Base-by-base conservation (phyloP, 2,329 filamentous ascomycete species). In the Phoma sp. region DNA sequence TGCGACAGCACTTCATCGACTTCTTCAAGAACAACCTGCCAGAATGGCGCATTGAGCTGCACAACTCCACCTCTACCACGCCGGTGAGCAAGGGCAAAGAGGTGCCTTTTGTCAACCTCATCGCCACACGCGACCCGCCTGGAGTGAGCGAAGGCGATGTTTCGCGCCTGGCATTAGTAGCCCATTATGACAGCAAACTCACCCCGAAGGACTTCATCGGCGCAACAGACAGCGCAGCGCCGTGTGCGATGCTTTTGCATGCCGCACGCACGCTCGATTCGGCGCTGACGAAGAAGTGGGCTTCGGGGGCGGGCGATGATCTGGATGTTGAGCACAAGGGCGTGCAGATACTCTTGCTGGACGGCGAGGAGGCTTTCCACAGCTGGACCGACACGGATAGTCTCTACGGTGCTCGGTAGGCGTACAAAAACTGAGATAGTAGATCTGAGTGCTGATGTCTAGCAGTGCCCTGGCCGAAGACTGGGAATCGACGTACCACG, bases 201-300 rank as follows among this genome's bases (percentile, higher is more conserved):
- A 82, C 82, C 27, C 95, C 93, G 0, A 78, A 87, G 54, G 93
- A 91, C 1, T 99, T 99, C 74, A 90, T 99, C 58, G 95, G 95
- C 0, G 95, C 93, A 0, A 95, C 86, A 10, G 95, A 99, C 70
- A 97, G 92, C 66, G 95, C 95, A 1, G 95, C 90, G 14, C 93
- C 95, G 13, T 98, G 93, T 75, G 95, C 95, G 0, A 93, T 99
- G 83, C 82, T 99, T 47, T 82, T 99, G 84, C 91, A 97, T 71
- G 85, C 89, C 10, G 90, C 93, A 59, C 83, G 88, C 63, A 90
- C 85, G 60, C 85, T 99, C 36, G 93, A 99, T 68, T 82, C 79
- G 4, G 91, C 90, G 0, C 76, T 99, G 73, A 90, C 89, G n/a
- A 84, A 83, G 71, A 96, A 93, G 74, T 98, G 95, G 93, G 82